Evolutionary conservation across 2,329 filamentous ascomycete species (phyloP), one percentile per base, ranked within the genome.

Genomic region (Neofusicoccum ribis): DNA sequence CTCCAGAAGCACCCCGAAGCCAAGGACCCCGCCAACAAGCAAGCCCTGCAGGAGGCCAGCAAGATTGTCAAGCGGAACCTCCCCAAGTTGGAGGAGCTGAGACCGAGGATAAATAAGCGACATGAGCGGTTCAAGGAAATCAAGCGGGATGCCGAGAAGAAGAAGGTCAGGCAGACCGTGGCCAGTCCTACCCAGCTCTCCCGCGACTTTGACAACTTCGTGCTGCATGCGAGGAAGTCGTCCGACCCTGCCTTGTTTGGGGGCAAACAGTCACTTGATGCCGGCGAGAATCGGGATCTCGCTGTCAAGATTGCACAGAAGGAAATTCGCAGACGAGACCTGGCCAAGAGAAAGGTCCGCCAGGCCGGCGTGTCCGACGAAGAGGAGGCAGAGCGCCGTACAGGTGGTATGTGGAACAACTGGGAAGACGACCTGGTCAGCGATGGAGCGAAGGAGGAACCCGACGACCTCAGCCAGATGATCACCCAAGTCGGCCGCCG

Each of bases 1-100:
- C 83, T 99, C 8, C 84, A 86, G 0, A 84, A 81, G 1, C 95
- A 98, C 71, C 93, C 94, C 1, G 88, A 95, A 64, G 87, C 87
- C 51, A 89, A 86, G 70, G 84, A 87, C 7, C 84, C 86, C 9
- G 86, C 89, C 41, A 84, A 85, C 68, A 82, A 82, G 64, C 77
- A 78, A 62, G 81, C 82, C 12, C 73, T 90, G 52, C 79, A 81
- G 52, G 79, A 81, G 46, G 88, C 87, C 8, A 86, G 86, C 51
- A 86, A 84, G 62, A 84, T 88, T 1, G 85, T 94, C 27, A 83
- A 85, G 47, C 78, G 80, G 11, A 89, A 92, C 17, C 77, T 96
- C 14, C 81, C 84, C 67, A 86, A 89, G 68, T 82, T 99, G 36
- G 93, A 97, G 76, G 79, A 83, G 8, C 83, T 97, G 65, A 95